These are phyloP conservation scores for Amesomyces nigricolor DNA, from an alignment of 2,329 filamentous ascomycete species.

Conservation along the genomic window DNA sequence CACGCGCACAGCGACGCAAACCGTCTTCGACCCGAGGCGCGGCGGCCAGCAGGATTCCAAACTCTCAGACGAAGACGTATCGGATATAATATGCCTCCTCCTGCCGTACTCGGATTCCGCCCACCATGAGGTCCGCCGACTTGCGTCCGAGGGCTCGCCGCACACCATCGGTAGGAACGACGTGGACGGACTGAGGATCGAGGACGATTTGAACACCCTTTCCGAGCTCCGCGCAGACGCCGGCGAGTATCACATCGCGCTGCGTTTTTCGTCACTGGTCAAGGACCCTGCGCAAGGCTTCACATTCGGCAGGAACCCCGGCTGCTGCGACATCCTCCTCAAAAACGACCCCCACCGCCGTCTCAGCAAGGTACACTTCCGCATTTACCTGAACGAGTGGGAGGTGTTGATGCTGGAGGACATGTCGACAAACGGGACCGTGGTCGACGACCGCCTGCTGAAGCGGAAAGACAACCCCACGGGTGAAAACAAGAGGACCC, in stretches of 20 bases:
- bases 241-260: constrained; percentile 63
- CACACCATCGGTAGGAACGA: constrained; percentile 47
- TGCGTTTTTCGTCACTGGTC: constrained; percentile 69
- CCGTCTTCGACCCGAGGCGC: constrained; percentile 72
- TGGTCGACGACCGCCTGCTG: constrained; percentile 70
- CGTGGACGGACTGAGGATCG: constrained; percentile 46
- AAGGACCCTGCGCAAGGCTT: constrained; percentile 70
- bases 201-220: constrained; percentile 47
- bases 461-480: constrained; percentile 34
- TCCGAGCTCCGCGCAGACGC: constrained; percentile 47
- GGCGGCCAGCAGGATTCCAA: constrained; percentile 76
- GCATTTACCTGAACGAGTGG: constrained; percentile 83
- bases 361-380: constrained; percentile 93
- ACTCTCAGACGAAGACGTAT: constrained; percentile 73
- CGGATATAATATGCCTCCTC: constrained; percentile 84
- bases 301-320: constrained; percentile 72
- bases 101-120: constrained; percentile 72
- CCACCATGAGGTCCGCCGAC: constrained; percentile 58
- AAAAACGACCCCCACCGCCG: constrained; percentile 61
- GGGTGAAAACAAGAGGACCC: constrained; percentile 50
- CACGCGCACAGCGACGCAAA: constrained; percentile 60
- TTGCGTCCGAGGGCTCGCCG: constrained; percentile 43
- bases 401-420: constrained; percentile 90
- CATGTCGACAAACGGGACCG: constrained; percentile 89
- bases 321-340: constrained; percentile 67